Percentiles rank a stretch among this genome's conserved stretches.
Conservation (phyloP, 2,329 filamentous ascomycete species). For the Berkeleyomyces rouxiae region DNA sequence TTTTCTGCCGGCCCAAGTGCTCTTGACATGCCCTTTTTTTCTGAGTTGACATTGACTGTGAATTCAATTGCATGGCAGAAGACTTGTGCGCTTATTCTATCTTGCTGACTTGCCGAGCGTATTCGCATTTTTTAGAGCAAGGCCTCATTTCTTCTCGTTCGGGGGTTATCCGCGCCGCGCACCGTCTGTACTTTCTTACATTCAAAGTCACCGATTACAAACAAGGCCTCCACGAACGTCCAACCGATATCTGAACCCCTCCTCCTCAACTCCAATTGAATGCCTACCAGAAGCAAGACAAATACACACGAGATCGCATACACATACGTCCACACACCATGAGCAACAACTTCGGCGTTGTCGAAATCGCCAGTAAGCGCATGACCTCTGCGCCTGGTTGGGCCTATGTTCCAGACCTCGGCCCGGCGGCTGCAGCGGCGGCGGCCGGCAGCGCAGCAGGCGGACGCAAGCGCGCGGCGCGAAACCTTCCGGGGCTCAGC, state of each 20-base stretch:
- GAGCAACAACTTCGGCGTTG: constrained; percentile 54
- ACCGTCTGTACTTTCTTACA: too few species aligned
- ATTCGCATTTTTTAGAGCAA: too few species aligned
- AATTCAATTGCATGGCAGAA: too few species aligned
- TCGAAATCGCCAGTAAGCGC: constrained; percentile 59
- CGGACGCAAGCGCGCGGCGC: constrained; percentile 56
- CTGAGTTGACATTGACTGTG: neutral
- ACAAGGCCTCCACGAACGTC: too few species aligned
- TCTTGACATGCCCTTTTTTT: neutral
- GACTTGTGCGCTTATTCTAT: too few species aligned
- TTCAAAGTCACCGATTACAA: too few species aligned
- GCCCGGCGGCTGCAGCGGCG: constrained; percentile 37
- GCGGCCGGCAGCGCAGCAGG: constrained; percentile 28
- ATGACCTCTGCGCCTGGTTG: constrained; percentile 66
- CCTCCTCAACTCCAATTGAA: neutral
- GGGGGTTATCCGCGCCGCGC: too few species aligned
- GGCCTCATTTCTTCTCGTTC: too few species aligned
- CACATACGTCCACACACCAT: neutral
- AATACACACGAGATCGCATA: neutral
- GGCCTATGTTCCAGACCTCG: constrained; percentile 75
- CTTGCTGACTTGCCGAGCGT: too few species aligned
- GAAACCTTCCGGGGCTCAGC: constrained; percentile 35
- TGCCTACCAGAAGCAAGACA: neutral
- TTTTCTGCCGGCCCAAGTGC: neutral
- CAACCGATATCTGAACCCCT: too few species aligned